Evolutionary conservation across 176 grass and related monocot species (phyloP).

Genomic region (Sorghum bicolor): DNA sequence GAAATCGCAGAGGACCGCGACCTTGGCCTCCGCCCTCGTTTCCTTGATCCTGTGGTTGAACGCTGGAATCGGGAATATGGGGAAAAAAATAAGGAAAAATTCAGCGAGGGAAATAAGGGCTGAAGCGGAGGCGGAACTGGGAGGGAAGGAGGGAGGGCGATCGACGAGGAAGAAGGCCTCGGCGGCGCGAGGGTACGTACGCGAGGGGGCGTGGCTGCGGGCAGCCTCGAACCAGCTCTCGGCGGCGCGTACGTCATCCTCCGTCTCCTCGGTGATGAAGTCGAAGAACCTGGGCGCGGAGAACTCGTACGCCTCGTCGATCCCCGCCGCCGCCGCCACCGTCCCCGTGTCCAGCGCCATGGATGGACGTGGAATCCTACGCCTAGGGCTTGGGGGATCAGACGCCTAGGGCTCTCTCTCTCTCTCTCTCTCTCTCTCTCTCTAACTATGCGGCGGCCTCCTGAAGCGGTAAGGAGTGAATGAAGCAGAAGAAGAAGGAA

Average conservation of each 20-base stretch:
- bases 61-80: conserved; percentile 32
- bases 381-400: background rate
- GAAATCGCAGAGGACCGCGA: conserved; percentile 60
- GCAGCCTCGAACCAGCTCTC: conserved; percentile 81
- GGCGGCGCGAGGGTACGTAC: conserved; percentile 33
- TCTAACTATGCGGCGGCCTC: background rate
- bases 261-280: conserved; percentile 64
- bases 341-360: conserved; percentile 45
- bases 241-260: conserved; percentile 49
- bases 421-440: background rate
- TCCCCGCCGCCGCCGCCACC: conserved; percentile 16
- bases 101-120: background rate
- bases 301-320: conserved; percentile 86
- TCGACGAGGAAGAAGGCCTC: background rate
- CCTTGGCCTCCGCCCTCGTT: conserved; percentile 52
- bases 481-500: conserved; percentile 9
- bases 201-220: conserved; percentile 77
- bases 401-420: background rate
- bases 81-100: background rate
- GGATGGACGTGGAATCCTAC: background rate
- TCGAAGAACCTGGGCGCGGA: conserved; percentile 84
- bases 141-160: background rate
- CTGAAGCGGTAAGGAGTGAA: background rate
- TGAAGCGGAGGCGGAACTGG: background rate
- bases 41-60: conserved; percentile 72